A percentile compares a stretch with the other conserved stretches of the same genome.
These are phyloP conservation scores for Paramecium bursaria DNA, from an alignment of 73 alveolate genomes.

Conservation along the genomic window DNA sequence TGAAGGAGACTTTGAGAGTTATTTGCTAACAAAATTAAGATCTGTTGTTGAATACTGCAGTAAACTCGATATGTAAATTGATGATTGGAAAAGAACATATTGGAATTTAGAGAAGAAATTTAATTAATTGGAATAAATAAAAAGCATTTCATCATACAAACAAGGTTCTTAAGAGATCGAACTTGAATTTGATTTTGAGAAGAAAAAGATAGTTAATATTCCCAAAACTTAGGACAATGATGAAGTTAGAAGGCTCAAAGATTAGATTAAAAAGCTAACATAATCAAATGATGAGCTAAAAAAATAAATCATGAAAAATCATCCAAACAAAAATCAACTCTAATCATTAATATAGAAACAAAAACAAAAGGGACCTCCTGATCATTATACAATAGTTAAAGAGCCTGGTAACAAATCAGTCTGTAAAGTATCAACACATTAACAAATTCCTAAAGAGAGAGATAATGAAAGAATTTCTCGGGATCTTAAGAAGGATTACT, in stretches of 20 bases:
- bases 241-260: not conserved
- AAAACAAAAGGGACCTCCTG: not conserved
- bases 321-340: too few relatives aligned
- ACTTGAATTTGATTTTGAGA: conserved; percentile 54
- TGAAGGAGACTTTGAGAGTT: conserved; percentile 6
- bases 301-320: too few relatives aligned
- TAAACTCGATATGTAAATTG: conserved; percentile 34
- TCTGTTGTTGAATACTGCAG: not conserved
- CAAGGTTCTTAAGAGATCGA: conserved; percentile 47
- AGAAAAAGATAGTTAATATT: conserved; percentile 20
- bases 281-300: conserved; percentile 26
- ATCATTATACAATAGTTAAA: conserved; percentile 16
- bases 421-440: too few relatives aligned
- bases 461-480: too few relatives aligned
- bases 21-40: not conserved
- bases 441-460: not conserved
- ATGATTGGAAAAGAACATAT: conserved; percentile 57
- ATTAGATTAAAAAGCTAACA: conserved; percentile 22
- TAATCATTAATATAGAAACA: too few relatives aligned
- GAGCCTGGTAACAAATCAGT: conserved; percentile 25
- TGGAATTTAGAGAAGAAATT: conserved; percentile 50
- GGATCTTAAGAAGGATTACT: too few relatives aligned
- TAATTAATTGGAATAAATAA: not conserved
- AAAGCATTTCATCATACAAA: not conserved
- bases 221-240: not conserved